A percentile compares a stretch with the other conserved stretches of the same genome.
Conservation (phyloP, 768 basidiomycete genomes). For the Leccinum longicurvipes region DNA sequence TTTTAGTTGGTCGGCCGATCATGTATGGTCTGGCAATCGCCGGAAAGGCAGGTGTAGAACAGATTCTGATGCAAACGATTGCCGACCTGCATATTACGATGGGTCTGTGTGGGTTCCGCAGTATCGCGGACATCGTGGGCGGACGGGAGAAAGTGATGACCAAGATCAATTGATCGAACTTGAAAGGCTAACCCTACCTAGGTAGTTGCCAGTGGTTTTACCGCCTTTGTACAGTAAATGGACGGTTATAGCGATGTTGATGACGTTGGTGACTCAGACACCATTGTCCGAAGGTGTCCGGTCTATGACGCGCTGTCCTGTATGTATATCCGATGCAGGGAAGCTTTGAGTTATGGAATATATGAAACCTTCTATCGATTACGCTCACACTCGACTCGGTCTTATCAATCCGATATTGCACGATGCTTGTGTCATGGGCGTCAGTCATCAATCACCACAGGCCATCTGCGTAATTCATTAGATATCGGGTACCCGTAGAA, state of each 20-base stretch:
- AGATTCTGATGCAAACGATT: slow-evolving; percentile 43
- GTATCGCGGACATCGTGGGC: slow-evolving; percentile 36
- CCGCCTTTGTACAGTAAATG: not conserved
- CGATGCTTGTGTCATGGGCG: not conserved
- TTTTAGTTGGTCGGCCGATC: slow-evolving; percentile 39
- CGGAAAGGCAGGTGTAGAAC: slow-evolving; percentile 47
- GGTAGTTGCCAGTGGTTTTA: not conserved
- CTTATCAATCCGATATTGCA: not conserved
- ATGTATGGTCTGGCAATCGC: slow-evolving; percentile 48
- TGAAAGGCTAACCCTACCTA: not conserved
- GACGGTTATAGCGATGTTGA: not conserved
- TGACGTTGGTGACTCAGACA: too few species aligned
- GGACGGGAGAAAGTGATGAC: slow-evolving; percentile 34
- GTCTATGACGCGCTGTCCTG: not conserved
- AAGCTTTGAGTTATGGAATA: not conserved
- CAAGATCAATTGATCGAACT: slow-evolving; percentile 17
- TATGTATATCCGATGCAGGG: not conserved
- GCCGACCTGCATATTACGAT: slow-evolving; percentile 44
- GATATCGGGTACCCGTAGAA: not conserved
- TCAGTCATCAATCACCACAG: not conserved
- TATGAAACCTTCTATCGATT: not conserved
- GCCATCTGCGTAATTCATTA: not conserved
- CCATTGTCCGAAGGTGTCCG: not conserved
- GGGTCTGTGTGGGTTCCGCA: slow-evolving; percentile 40
- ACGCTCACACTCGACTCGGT: too few species aligned